Conservation (phyloP, 257 asterid genomes). For the Solanum virginianum region DNA sequence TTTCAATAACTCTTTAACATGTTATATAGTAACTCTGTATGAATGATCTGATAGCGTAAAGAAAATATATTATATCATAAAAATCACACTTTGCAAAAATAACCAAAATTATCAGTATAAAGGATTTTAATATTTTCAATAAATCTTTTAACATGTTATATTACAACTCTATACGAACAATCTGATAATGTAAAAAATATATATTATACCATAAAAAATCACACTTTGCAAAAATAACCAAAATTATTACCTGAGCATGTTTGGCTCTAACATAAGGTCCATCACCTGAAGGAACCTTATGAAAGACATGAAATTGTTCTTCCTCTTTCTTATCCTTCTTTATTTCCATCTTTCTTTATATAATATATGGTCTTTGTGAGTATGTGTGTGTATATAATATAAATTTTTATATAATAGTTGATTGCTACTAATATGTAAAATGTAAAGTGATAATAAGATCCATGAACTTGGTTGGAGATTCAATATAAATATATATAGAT, state of each 20-base stretch:
- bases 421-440: not conserved
- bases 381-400: not conserved
- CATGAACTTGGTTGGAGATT: not conserved
- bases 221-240: not conserved
- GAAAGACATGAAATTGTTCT: slow-evolving; percentile 29
- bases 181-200: not conserved
- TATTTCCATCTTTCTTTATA: not conserved
- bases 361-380: not conserved
- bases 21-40: not conserved
- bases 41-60: too few relatives aligned
- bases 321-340: not conserved
- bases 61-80: too few relatives aligned
- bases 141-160: too few relatives aligned
- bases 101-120: not conserved
- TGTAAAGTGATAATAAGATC: not conserved
- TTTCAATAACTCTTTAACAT: not conserved
- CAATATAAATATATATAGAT: not conserved
- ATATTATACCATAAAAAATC: not conserved
- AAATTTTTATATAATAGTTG: not conserved
- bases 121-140: not conserved
- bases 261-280: slow-evolving; percentile 91
- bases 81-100: not conserved
- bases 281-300: slow-evolving; percentile 85
- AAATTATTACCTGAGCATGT: slow-evolving; percentile 54
- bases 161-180: not conserved